Base-by-base conservation (phyloP, 2,329 filamentous ascomycete species). In the Colletotrichum camelliae region DNA sequence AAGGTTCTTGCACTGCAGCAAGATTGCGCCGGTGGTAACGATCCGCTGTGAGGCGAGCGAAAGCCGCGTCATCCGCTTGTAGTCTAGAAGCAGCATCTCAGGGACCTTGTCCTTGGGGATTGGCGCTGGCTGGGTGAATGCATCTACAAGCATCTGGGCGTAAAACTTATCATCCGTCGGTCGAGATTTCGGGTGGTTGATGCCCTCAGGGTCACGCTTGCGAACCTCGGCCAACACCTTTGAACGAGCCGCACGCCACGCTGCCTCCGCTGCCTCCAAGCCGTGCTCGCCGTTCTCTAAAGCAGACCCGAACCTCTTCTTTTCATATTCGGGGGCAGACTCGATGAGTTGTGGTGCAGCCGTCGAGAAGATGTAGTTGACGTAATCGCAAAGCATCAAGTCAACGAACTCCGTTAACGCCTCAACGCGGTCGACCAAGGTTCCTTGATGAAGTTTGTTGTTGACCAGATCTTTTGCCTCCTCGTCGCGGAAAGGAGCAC, bases 1-100 rank as follows among this genome's bases (percentile, higher is more conserved):
- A 9, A 96, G 87, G 79, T 96, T 96, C 86, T 97, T 97, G 83
- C 93, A 94, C 67, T 95, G 95, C 16, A 96, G 86, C 33, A 96
- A 86, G 64, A 96, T 93, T 0, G 94, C 93, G 2, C 93, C 94
- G 5, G 94, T 91, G 1, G 94, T 94, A 27, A 94, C 91, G 79
- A 96, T 93, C 60, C 92, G 90, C 61, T 85, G 84, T 1, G 86
- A 80, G 78, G 79, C 84, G 24, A 77, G 81, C 0, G 85, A 87
- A 12, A 87, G 81, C 39, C 84, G 78, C 48, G 79, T 83, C 57
- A 95, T 90, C 18, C 94, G 93, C 69, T 88, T 89, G 55, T 87
- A 82, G 79, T 97, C 95, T 2, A 96, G 89, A 16, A 88, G 87
- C 24, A 97, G 89, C 76, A 95, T 96, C 81, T 96, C 95, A 1